phyloP scores from a whole-genome alignment of 1,139 yeast genomes.

The Casaregolazyma suthepensis region DNA sequence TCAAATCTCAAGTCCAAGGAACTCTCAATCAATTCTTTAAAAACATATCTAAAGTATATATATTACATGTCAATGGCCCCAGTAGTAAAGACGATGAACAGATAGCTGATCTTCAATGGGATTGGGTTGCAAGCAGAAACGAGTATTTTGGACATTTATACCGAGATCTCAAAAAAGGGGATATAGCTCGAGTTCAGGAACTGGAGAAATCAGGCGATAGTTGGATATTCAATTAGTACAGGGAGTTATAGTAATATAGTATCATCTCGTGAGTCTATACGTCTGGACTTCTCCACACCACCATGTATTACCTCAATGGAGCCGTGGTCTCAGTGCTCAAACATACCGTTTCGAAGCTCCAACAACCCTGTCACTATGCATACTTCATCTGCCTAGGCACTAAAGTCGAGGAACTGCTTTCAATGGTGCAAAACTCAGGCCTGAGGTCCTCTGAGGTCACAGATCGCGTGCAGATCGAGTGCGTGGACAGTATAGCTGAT shows the following conservation, averaged over 20 bases:
- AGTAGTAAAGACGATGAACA: constrained; percentile 17
- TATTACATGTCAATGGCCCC: constrained; percentile 25
- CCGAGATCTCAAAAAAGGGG: constrained; percentile 26
- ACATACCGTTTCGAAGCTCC: neutral
- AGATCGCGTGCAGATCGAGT: neutral
- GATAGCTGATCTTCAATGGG: constrained; percentile 26
- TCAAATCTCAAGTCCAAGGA: constrained; percentile 23
- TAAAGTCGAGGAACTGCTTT: neutral
- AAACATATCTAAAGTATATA: constrained; percentile 18
- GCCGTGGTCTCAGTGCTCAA: constrained; percentile 5
- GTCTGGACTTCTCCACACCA: neutral
- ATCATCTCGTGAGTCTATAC: neutral
- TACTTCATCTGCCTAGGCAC: constrained; percentile 10
- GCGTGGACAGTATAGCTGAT: neutral
- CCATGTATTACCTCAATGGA: constrained; percentile 6
- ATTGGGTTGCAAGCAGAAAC: constrained; percentile 23
- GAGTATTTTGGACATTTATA: constrained; percentile 27
- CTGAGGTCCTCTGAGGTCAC: neutral
- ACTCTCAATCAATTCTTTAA: constrained; percentile 24
- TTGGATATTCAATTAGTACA: constrained; percentile 9
- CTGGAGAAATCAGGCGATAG: constrained; percentile 14
- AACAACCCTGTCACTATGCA: neutral
- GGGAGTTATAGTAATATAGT: neutral
- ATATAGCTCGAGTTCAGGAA: constrained; percentile 20
- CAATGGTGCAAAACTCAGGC: neutral